Evolutionary conservation across 2,329 filamentous ascomycete species (phyloP), one percentile per base, ranked within the genome.

Genomic region (Phoma sp.): DNA sequence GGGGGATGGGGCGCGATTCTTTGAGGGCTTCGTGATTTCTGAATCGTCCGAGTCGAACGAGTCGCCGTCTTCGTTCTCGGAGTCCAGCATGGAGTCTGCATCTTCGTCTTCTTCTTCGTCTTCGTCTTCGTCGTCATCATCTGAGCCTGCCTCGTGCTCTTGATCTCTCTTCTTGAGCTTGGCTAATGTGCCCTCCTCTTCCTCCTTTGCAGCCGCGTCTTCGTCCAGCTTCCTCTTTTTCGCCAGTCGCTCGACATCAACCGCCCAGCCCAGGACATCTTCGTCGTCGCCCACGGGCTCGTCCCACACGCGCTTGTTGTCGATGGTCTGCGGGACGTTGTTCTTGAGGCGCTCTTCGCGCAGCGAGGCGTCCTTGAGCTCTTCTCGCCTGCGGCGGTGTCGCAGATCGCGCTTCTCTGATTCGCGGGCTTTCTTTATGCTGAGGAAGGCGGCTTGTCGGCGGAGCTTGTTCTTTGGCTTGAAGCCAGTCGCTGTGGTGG

Each of bases 371-470:
- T 97, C 86, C 74, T 89, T 90, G 61, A 88, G 85, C 77, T 99
- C 95, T 70, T 93, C 90, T 77, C 89, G 91, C 78, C 91, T 92
- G 57, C 91, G 84, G 43, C 85, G 85, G 73, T 92, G 89, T 60
- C 93, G 87, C 68, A 88, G 84, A 68, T 92, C 90, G 68, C 91
- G 87, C 68, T 89, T 90, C 41, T 87, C 80, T 71, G 87, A 88
- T 72, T 92, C 90, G 62, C 85, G 85, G 39, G 84, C 81, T 72
- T 89, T 89, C 78, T 97, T 98, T 71, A 89, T 84, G 65, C 90
- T 87, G 57, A 96, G 82, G 71, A 92, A 89, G 57, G 94, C 84
- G 65, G 88, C 82, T 73, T 95, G 85, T 59, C 95, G 85, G 71
- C 88, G 88, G 21, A 91, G 78, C 76, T 96, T 97, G 78, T 96